Evolutionary conservation across 2,329 filamentous ascomycete species (phyloP), one percentile per base, ranked within the genome.

Genomic region (Sclerotinia minor): DNA sequence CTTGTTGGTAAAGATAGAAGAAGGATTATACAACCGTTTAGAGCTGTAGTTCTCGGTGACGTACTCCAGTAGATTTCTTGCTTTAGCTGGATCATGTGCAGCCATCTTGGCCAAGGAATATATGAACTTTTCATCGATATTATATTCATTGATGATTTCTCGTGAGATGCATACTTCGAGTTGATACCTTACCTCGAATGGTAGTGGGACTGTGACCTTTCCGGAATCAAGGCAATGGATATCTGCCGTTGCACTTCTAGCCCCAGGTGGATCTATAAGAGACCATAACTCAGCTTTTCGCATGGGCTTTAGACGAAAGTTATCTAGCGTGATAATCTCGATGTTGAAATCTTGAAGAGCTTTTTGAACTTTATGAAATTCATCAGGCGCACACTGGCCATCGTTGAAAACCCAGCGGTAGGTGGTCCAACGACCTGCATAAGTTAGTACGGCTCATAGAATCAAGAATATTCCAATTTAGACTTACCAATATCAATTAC

Each of bases 131-230:
- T 79, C 76, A 0, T 81, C 84, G 55, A 98, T 84, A 58, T 85
- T 90, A 75, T 92, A 86, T 77, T 97, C 94, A 65, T 89, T 89
- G 17, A 99, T 80, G 32, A 87, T 82, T 0, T 89, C 88, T 38
- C 90, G 86, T 0, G 94, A 96, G n/a, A 98, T 83, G 76, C 94
- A 98, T 0, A 92, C 94, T 77, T 99, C 94, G 0, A 99, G 84
- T 76, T 97, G 93, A 75, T 98, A 99, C 21, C 92, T 86, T 1
- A 97, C 86, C 0, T 87, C 80, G 70, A 93, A 97, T 0, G 86
- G 80, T 5, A 94, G 81, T 32, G 66, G 79, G 72, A 41, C 77
- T 69, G 71, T 38, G 79, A 78, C 32, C 80, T 64, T 64, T 8
- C 60, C 64, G 29, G 63, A 58, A 68, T 29, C 71, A 64, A 67